Evolutionary conservation across 768 basidiomycete genomes (phyloP), one percentile per base, ranked within the genome.

Genomic region (Russula sp.): DNA sequence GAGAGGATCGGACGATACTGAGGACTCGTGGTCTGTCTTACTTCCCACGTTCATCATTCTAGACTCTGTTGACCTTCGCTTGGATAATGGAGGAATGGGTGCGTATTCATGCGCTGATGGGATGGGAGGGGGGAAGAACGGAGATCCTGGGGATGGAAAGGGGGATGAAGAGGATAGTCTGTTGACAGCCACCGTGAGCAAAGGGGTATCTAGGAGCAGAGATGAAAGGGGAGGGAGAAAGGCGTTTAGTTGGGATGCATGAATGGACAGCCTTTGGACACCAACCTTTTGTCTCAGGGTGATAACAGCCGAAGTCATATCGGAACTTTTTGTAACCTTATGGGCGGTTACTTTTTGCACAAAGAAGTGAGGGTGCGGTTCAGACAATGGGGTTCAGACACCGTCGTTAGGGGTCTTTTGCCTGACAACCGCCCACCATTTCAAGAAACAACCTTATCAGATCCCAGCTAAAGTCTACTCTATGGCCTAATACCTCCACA

Each of bases 71-170:
- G 63, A 65, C 42, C 36, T 65, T 11, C 60, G 64, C 56, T 67
- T 65, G 58, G 72, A 61, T 6, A 78, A 76, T 4, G 79, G 74
- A 0, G 79, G 78, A 64, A 79, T 80, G 44, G 81, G 69, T 14
- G 86, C 86, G 70, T 87, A 88, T 70, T 90, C 88, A 77, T 89
- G 87, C 34, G 82, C 78, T 3, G 82, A 81, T 1, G 84, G 85
- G 5, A 81, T 78, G 4, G 88, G 87, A 4, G 88, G 88, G 2
- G 88, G 86, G 2, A 88, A 70, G 68, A 89, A 89, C 0, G 84
- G 79, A 6, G 84, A 86, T 0, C 84, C 83, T 3, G 88, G 88
- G 0, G 85, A 86, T 0, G 87, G 87, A 75, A 81, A 81, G 2
- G 80, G 80, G 40, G 77, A 76, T 0, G 75, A 69, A 20, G 81